phyloP scores from a whole-genome alignment of 352 stramenopile species.

The Pythium pyrilobum region DNA sequence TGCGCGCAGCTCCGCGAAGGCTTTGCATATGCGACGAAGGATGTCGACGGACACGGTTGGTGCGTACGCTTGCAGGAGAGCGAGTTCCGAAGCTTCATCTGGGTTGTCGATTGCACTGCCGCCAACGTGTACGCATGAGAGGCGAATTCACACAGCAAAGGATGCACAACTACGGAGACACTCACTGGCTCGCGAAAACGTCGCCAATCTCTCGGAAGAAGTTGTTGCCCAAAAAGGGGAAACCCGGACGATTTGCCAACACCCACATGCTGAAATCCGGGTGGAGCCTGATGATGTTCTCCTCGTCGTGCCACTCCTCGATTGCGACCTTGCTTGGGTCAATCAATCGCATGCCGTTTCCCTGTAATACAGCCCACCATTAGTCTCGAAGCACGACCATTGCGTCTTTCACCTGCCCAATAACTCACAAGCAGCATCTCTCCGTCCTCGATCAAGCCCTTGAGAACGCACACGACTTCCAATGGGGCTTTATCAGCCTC shows the following conservation, averaged over 20 bases:
- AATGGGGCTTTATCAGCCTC: slow-evolving; percentile 96
- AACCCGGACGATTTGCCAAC: slow-evolving; percentile 94
- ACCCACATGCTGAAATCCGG: slow-evolving; percentile 92
- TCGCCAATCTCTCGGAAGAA: slow-evolving; percentile 93
- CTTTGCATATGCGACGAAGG: slow-evolving; percentile 76
- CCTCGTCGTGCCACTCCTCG: slow-evolving; percentile 54
- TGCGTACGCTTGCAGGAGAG: slow-evolving; percentile 88
- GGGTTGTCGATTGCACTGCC: slow-evolving; percentile 84
- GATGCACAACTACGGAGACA: too few species aligned
- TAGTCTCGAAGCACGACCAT: background rate
- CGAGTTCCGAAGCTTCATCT: slow-evolving; percentile 88
- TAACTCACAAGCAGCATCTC: slow-evolving; percentile 85
- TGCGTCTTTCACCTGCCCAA: too few species aligned
- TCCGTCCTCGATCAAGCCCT: slow-evolving; percentile 94
- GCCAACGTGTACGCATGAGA: too few species aligned
- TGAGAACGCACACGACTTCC: slow-evolving; percentile 95
- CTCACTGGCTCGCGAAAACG: slow-evolving; percentile 90
- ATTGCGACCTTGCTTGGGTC: slow-evolving; percentile 62
- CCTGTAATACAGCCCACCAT: slow-evolving; percentile 19
- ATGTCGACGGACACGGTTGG: slow-evolving; percentile 72
- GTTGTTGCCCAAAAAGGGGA: slow-evolving; percentile 97
- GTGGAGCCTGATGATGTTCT: slow-evolving; percentile 89
- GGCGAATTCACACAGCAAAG: too few species aligned
- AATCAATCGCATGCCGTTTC: slow-evolving; percentile 85
- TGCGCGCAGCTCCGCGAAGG: slow-evolving; percentile 89